A percentile compares a stretch with the other conserved stretches of the same genome.
Evolutionary conservation across 2,329 filamentous ascomycete genomes (phyloP).

Genomic region (Xylariales sp.): DNA sequence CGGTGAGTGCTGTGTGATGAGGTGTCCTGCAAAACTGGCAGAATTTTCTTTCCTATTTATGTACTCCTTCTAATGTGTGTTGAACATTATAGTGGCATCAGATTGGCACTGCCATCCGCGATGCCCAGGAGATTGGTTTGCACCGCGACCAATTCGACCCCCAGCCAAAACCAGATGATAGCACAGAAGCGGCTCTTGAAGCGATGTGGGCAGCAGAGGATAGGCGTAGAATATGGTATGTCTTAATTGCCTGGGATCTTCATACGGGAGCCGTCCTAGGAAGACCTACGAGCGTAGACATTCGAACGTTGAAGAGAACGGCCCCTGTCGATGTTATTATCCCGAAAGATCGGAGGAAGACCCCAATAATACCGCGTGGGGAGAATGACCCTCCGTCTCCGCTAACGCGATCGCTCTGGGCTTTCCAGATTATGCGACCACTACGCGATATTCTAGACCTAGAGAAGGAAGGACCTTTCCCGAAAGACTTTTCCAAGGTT

Average conservation of each 20-base stretch:
- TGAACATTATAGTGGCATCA: constrained; percentile 44
- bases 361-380: constrained; percentile 41
- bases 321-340: constrained; percentile 50
- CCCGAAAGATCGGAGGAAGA: constrained; percentile 41
- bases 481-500: constrained; percentile 49
- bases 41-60: neutral
- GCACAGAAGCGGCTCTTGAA: constrained; percentile 43
- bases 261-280: constrained; percentile 50
- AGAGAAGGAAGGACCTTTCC: constrained; percentile 51
- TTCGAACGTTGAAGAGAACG: constrained; percentile 39
- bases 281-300: constrained; percentile 52
- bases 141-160: constrained; percentile 51
- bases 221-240: constrained; percentile 52
- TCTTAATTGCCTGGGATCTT: constrained; percentile 50
- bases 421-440: constrained; percentile 40
- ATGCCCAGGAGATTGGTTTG: constrained; percentile 60
- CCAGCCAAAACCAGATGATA: constrained; percentile 37
- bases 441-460: constrained; percentile 51
- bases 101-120: constrained; percentile 52
- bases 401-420: constrained; percentile 49
- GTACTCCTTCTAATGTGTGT: neutral
- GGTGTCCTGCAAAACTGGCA: too few species aligned
- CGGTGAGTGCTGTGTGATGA: too few species aligned
- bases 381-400: constrained; percentile 53
- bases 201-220: constrained; percentile 56